Evolutionary conservation across 2,329 filamentous ascomycete species (phyloP).

Genomic region (Ophiostoma fasciatum): DNA sequence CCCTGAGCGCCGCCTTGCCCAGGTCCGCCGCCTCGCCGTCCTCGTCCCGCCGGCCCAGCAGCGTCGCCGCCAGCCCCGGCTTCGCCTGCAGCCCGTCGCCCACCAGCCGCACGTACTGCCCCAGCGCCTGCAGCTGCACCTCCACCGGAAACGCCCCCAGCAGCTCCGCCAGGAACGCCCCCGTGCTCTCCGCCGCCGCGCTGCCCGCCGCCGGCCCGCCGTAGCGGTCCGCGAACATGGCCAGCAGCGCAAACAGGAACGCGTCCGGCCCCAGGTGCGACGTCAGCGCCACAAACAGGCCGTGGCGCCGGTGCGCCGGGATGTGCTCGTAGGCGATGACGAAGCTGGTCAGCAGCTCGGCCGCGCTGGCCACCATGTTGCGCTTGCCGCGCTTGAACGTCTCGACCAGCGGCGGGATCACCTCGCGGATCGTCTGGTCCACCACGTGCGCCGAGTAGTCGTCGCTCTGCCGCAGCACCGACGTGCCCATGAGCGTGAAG

Average conservation of each 20-base stretch:
- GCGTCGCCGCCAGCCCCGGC: slow-evolving; percentile 53
- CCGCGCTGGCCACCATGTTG: slow-evolving; percentile 63
- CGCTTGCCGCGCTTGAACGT: slow-evolving; percentile 72
- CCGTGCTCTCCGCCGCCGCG: slow-evolving; percentile 57
- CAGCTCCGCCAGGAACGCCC: slow-evolving; percentile 62
- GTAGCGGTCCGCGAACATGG: slow-evolving; percentile 85
- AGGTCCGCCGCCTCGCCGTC: slow-evolving; percentile 26
- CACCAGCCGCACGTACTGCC: slow-evolving; percentile 61
- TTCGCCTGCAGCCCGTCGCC: slow-evolving; percentile 63
- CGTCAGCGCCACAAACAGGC: slow-evolving; percentile 71
- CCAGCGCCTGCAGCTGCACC: slow-evolving; percentile 63
- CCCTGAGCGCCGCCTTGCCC: slow-evolving; percentile 35
- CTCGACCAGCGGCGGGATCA: slow-evolving; percentile 79
- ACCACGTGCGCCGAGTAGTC: slow-evolving; percentile 96
- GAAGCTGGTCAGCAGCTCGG: slow-evolving; percentile 88
- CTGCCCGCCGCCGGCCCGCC: too few species aligned
- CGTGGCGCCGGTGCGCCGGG: slow-evolving; percentile 67
- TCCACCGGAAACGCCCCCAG: slow-evolving; percentile 57
- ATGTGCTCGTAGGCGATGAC: slow-evolving; percentile 95
- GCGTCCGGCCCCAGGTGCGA: slow-evolving; percentile 75
- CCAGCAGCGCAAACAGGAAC: slow-evolving; percentile 74
- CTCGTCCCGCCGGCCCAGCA: slow-evolving; percentile 46
- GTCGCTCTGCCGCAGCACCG: slow-evolving; percentile 80
- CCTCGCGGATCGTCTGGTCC: slow-evolving; percentile 84
- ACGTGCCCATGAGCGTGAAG: slow-evolving; percentile 95